Percentiles rank a stretch among this genome's conserved stretches.
These are phyloP conservation scores for Phoma sp. DNA, from an alignment of 2,329 filamentous ascomycete species.

Conservation along the genomic window DNA sequence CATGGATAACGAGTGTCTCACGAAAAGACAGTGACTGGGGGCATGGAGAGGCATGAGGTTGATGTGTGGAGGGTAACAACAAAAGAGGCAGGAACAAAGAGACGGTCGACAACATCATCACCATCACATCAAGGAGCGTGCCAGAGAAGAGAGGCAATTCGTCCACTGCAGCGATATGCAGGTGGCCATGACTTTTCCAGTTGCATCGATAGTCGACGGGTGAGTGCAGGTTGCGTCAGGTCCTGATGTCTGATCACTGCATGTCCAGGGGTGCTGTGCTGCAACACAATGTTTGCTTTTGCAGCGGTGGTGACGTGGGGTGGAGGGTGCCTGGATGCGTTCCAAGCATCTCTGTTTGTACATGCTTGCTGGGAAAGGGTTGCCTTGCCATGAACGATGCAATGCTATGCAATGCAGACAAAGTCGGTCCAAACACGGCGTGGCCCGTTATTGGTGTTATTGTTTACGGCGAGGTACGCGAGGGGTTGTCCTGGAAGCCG, in stretches of 20 bases:
- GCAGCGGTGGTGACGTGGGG: conserved; percentile 11
- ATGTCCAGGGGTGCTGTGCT: not conserved
- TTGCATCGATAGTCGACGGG: not conserved
- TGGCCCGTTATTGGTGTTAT: not conserved
- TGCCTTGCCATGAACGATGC: not conserved
- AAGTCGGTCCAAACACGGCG: conserved; percentile 12
- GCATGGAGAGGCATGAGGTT: no score
- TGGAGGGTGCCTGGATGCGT: not conserved
- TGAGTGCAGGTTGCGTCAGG: conserved; percentile 1
- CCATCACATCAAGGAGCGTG: not conserved
- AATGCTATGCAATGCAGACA: conserved; percentile 5
- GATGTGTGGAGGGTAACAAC: not conserved
- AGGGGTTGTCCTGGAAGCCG: conserved; percentile 18
- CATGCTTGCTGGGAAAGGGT: conserved; percentile 7
- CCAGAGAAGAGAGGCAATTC: not conserved
- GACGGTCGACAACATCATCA: conserved; percentile 1
- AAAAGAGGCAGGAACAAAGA: conserved; percentile 4
- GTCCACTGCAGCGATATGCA: not conserved
- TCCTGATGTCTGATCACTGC: conserved; percentile 12
- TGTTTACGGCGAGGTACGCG: conserved; percentile 5
- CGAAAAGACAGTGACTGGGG: no score
- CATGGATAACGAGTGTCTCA: no score
- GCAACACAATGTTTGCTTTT: conserved; percentile 12
- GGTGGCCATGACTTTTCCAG: not conserved
- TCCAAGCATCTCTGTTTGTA: not conserved